Conservation (phyloP, 805 yeast genomes). For the Candida peoriensis region DNA sequence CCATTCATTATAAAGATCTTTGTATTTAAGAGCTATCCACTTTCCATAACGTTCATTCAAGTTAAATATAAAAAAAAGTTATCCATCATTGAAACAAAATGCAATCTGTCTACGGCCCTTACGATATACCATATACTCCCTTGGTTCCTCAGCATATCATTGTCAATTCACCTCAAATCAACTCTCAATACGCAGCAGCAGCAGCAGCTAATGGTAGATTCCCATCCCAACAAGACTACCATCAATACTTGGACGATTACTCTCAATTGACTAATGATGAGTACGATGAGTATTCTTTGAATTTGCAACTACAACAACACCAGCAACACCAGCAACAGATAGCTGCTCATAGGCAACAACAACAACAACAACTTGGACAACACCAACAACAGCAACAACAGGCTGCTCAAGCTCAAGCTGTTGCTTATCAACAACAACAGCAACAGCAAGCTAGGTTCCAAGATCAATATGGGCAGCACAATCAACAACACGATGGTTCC, state of each 20-base stretch:
- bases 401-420: neutral
- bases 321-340: conserved; percentile 1
- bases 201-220: conserved; percentile 7
- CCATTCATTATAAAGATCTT: too few species aligned
- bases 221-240: conserved; percentile 12
- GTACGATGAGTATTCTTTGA: conserved; percentile 3
- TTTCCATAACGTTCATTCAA: too few species aligned
- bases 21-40: too few species aligned
- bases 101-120: conserved; percentile 23
- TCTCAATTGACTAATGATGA: conserved; percentile 3
- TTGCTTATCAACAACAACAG: neutral
- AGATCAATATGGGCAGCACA: too few species aligned
- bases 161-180: conserved; percentile 18
- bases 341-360: conserved; percentile 3
- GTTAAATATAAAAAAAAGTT: too few species aligned
- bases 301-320: conserved; percentile 3
- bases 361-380: too few species aligned
- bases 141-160: conserved; percentile 23
- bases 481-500: neutral
- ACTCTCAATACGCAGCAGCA: conserved; percentile 9
- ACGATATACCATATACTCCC: conserved; percentile 21
- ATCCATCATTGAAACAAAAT: too few species aligned
- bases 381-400: neutral
- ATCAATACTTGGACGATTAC: conserved; percentile 11
- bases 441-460: too few species aligned